phyloP scores from a whole-genome alignment of 2,329 filamentous ascomycete species.

The Didymella exigua region DNA sequence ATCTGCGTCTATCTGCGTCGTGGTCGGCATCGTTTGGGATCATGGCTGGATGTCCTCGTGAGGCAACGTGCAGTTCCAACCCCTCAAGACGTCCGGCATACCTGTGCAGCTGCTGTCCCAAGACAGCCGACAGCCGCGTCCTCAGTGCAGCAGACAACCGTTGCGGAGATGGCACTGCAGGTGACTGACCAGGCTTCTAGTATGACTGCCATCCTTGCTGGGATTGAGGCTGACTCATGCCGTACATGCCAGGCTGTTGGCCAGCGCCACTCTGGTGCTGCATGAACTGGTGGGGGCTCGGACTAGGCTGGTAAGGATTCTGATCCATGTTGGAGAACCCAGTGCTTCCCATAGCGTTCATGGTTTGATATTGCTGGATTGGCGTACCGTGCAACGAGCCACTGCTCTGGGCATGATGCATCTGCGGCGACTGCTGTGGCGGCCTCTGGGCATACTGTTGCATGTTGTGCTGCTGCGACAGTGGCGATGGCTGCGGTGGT shows the following conservation, averaged over 20 bases:
- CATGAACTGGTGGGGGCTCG: slow-evolving; percentile 55
- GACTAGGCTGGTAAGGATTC: slow-evolving; percentile 57
- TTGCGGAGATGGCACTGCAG: not conserved
- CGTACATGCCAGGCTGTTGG: slow-evolving; percentile 59
- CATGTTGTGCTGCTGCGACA: slow-evolving; percentile 54
- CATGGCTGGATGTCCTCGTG: not conserved
- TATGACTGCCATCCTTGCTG: slow-evolving; percentile 52
- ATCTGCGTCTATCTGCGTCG: not conserved
- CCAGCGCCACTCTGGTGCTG: slow-evolving; percentile 50
- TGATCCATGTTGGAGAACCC: slow-evolving; percentile 55
- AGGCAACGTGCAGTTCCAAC: too few species aligned
- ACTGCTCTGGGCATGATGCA: slow-evolving; percentile 52
- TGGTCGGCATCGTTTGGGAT: not conserved
- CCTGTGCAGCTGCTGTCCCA: not conserved
- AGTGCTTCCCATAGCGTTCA: slow-evolving; percentile 53
- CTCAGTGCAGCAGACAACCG: not conserved
- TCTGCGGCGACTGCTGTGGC: slow-evolving; percentile 52
- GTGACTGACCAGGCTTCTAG: slow-evolving; percentile 16
- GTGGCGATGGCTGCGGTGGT: slow-evolving; percentile 55
- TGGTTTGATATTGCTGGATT: slow-evolving; percentile 54
- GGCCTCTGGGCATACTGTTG: slow-evolving; percentile 53
- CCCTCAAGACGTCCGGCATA: not conserved
- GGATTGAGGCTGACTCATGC: slow-evolving; percentile 54
- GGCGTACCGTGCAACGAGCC: slow-evolving; percentile 51
- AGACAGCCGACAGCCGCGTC: not conserved